phyloP scores from a whole-genome alignment of 129 eudicot genomes.

The Flaveria linearis region DNA sequence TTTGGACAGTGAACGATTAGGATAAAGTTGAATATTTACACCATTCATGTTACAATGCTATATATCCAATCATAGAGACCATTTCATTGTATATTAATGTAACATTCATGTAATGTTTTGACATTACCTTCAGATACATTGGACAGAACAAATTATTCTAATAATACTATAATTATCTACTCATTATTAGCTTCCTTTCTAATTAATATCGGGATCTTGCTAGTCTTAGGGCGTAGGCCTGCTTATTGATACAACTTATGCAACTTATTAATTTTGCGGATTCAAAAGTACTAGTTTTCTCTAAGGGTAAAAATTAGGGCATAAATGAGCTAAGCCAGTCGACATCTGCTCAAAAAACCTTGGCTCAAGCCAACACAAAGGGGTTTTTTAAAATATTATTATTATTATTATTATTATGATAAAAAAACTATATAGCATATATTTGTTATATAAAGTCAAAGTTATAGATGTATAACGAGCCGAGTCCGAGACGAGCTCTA shows the following conservation, averaged over 20 bases:
- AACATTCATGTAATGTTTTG: neutral
- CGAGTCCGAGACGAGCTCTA: too few relatives aligned
- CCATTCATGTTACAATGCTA: slow-evolving; percentile 13
- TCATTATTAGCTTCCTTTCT: slow-evolving; percentile 13
- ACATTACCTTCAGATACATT: neutral
- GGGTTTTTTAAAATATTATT: too few relatives aligned
- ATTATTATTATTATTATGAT: too few relatives aligned
- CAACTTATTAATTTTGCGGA: neutral
- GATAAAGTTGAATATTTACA: neutral
- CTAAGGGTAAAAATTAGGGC: neutral
- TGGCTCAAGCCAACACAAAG: too few relatives aligned
- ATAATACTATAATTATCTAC: slow-evolving; percentile 9
- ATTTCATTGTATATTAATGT: neutral
- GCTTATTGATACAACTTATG: neutral
- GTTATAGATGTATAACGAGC: too few relatives aligned
- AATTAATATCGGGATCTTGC: neutral
- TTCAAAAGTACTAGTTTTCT: neutral
- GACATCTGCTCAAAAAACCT: too few relatives aligned
- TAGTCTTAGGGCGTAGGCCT: neutral
- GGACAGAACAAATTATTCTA: neutral
- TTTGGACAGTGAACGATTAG: neutral
- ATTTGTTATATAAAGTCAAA: too few relatives aligned
- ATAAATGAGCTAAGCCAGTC: too few relatives aligned
- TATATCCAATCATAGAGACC: neutral
- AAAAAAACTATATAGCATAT: too few relatives aligned